Evolutionary conservation across 2,329 filamentous ascomycete species (phyloP).

Genomic region (Paraphaeosphaeria sporulosa): DNA sequence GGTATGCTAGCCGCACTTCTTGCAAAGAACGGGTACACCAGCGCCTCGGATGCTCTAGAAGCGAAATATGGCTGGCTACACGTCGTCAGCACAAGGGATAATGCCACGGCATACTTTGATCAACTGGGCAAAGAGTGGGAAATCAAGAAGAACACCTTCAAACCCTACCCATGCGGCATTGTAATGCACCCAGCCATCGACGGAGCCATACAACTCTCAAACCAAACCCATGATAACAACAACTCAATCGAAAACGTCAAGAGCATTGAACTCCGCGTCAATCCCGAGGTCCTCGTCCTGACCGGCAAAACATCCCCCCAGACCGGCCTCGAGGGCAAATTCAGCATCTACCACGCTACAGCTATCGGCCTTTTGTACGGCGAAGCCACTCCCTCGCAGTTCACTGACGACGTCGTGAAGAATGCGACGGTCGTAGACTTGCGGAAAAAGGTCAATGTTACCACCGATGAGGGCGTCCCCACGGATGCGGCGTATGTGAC

Average conservation of each 20-base stretch:
- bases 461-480: constrained; percentile 49
- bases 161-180: constrained; percentile 65
- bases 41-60: no score
- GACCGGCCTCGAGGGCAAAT: constrained; percentile 62
- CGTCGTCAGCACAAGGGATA: no score
- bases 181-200: constrained; percentile 65
- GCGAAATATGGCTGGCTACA: no score
- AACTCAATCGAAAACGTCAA: constrained; percentile 54
- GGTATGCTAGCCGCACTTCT: no score
- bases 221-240: constrained; percentile 44
- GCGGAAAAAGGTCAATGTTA: constrained; percentile 57
- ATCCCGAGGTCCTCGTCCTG: constrained; percentile 62
- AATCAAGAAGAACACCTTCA: constrained; percentile 62
- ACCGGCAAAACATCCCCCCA: constrained; percentile 60
- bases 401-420: constrained; percentile 58
- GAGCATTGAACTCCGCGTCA: constrained; percentile 54
- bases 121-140: constrained; percentile 57
- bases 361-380: constrained; percentile 60
- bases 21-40: no score
- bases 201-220: constrained; percentile 57
- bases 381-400: constrained; percentile 60
- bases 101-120: constrained; percentile 42
- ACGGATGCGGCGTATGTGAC: constrained; percentile 54
- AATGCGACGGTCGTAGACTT: constrained; percentile 51
- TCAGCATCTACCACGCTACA: constrained; percentile 64